Percentiles rank a stretch among this genome's conserved stretches.
Evolutionary conservation across 108 stramenopile species (phyloP).

Genomic region (Nannochloropsis gaditana): DNA sequence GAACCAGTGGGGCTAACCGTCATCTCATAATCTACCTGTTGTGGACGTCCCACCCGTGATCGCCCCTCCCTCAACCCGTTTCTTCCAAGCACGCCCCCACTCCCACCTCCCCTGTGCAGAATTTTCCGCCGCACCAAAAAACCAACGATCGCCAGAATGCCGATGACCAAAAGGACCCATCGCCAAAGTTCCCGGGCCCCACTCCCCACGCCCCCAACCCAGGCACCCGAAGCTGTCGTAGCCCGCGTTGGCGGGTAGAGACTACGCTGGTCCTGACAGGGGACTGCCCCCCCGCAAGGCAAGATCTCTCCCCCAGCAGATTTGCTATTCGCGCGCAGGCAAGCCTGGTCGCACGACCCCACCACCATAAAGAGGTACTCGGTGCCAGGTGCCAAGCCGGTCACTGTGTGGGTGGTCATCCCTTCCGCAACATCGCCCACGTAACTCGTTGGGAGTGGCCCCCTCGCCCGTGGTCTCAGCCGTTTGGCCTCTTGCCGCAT

Average conservation of each 20-base stretch:
- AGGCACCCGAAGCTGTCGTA: neutral
- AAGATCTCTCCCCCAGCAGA: neutral
- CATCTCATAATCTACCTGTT: neutral
- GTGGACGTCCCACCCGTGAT: neutral
- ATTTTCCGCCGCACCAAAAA: neutral
- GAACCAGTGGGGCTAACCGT: neutral
- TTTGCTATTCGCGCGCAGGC: neutral
- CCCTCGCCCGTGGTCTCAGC: neutral
- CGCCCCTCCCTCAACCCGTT: neutral
- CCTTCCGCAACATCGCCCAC: neutral
- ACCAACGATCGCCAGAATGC: neutral
- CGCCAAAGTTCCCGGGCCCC: neutral
- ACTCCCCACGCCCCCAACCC: neutral
- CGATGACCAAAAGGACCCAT: neutral
- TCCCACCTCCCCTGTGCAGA: neutral
- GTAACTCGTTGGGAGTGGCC: neutral
- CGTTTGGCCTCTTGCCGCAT: slow-evolving; percentile 1
- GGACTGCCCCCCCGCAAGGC: neutral
- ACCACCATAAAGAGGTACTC: neutral
- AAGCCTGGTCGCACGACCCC: neutral
- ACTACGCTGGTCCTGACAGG: neutral
- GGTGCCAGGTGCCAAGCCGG: neutral
- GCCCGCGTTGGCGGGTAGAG: neutral
- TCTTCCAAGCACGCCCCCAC: neutral
- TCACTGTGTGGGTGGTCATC: neutral